Conservation (phyloP, 2,329 filamentous ascomycete genomes). For the Exophiala xenobiotica region DNA sequence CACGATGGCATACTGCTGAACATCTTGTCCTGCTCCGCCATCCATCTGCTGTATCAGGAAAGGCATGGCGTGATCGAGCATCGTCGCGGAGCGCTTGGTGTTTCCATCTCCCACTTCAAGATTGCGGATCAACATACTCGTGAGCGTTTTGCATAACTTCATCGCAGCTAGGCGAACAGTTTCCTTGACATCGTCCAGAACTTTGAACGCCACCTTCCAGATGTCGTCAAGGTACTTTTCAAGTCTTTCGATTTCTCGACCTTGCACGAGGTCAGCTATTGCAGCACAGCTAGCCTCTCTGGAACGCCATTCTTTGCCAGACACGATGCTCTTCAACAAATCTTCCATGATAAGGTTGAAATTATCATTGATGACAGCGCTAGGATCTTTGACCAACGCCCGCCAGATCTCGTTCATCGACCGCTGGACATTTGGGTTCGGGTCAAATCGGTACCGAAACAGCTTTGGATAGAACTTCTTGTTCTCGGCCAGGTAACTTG, state of each 20-base stretch:
- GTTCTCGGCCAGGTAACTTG: slow-evolving; percentile 72
- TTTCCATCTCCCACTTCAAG: slow-evolving; percentile 72
- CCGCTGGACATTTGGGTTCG: slow-evolving; percentile 84
- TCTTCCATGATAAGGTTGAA: slow-evolving; percentile 90
- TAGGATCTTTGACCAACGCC: slow-evolving; percentile 85
- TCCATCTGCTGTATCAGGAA: slow-evolving; percentile 89
- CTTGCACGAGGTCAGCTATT: slow-evolving; percentile 82
- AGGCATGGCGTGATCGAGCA: slow-evolving; percentile 83
- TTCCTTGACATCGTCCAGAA: slow-evolving; percentile 93
- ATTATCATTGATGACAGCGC: slow-evolving; percentile 70
- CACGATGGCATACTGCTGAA: slow-evolving; percentile 76
- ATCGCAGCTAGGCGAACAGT: slow-evolving; percentile 80
- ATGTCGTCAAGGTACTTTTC: slow-evolving; percentile 81
- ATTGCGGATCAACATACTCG: slow-evolving; percentile 79
- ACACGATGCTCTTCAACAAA: slow-evolving; percentile 75
- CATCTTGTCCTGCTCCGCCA: slow-evolving; percentile 75
- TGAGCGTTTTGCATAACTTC: slow-evolving; percentile 77
- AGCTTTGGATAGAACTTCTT: slow-evolving; percentile 94
- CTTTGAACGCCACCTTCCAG: slow-evolving; percentile 82
- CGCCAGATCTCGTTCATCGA: slow-evolving; percentile 99
- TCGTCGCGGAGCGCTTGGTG: slow-evolving; percentile 67
- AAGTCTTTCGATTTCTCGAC: slow-evolving; percentile 72
- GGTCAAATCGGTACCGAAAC: slow-evolving; percentile 91
- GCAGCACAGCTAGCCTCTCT: slow-evolving; percentile 90
- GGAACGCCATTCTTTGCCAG: slow-evolving; percentile 85